Evolutionary conservation across 2,329 filamentous ascomycete species (phyloP), one percentile per base, ranked within the genome.

Genomic region (Colletotrichum filicis): DNA sequence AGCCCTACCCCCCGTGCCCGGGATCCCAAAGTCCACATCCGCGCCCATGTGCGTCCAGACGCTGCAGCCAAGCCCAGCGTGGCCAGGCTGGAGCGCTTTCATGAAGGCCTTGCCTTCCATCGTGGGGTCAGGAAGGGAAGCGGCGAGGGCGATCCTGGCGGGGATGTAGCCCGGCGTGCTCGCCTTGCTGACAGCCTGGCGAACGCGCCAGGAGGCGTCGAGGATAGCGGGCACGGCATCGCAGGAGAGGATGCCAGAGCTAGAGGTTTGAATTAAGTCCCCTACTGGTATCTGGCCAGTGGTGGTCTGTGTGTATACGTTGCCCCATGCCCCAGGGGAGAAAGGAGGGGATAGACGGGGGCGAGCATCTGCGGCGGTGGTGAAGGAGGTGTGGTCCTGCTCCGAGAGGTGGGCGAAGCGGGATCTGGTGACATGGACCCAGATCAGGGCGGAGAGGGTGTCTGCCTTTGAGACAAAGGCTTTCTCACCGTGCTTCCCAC

Each of bases 11-110:
- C 22, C 16, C 1, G 71, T 74, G 0, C 71, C 71, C 2, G 71
- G 68, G n/a, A 74, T 74, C 0, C 37, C 14, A 16, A 74, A 74
- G 68, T 74, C 68, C 6, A 74, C 37, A 4, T 74, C 71, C 24
- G 68, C 71, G 9, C 71, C 71, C 71, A 74, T 72, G 37, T 74
- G 62, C 6, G 35, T 24, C 71, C 71, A 74, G 24, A 74, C 71
- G 3, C 57, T 66, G 55, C 71, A 74, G 6, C 62, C 62, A 2
- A 72, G 1, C 2, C 71, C 71, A 11, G 71, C 53, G 11, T 59
- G 59, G 5, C 72, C 42, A 5, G 71, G 62, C 8, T 16, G 57
- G 6, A 61, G 52, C 2, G 68, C 68, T 3, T 24, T 58, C 5
- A 28, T 37, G 30, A 72, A 72, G 6, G 63, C 68, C 6, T 16